Evolutionary conservation across 139 green algal species (phyloP).

Genomic region (Chlorella sp.): DNA sequence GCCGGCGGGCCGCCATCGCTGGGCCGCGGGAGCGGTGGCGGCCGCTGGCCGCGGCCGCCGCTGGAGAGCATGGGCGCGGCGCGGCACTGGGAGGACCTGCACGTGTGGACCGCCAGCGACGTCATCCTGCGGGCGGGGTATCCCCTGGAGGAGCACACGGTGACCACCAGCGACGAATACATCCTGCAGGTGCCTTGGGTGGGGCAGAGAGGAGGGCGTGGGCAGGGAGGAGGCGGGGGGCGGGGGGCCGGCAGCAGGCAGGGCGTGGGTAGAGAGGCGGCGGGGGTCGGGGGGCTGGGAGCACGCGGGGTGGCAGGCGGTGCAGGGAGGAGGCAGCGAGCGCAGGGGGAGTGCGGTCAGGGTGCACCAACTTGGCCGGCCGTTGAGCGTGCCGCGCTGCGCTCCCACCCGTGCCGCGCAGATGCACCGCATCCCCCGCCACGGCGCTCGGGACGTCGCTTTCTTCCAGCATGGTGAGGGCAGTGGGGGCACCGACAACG

Average conservation of each 20-base stretch:
- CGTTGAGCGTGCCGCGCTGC: no score
- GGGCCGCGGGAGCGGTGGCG: not conserved
- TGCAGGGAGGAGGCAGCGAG: no score
- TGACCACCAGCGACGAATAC: conserved; percentile 79
- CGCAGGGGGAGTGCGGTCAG: no score
- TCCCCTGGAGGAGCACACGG: conserved; percentile 72
- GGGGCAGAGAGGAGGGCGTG: no score
- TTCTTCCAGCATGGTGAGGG: conserved; percentile 95
- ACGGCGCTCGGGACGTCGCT: conserved; percentile 55
- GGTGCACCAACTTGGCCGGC: no score
- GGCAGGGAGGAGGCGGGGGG: conserved; percentile 60
- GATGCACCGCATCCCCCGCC: conserved; percentile 85
- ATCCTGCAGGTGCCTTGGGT: conserved; percentile 68
- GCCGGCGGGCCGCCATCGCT: not conserved
- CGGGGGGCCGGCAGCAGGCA: no score
- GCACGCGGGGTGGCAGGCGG: no score
- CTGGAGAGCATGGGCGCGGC: conserved; percentile 8
- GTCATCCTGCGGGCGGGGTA: conserved; percentile 64
- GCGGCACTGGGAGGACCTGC: conserved; percentile 26
- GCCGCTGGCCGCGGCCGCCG: not conserved
- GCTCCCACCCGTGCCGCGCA: no score
- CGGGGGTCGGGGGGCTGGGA: no score
- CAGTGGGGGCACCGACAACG: no score
- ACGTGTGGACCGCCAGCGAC: conserved; percentile 45
- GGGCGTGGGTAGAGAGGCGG: no score